A percentile compares a stretch with the other conserved stretches of the same genome.
Conservation (phyloP, 805 yeast genomes). For the Kluyveromyces wickerhamii region DNA sequence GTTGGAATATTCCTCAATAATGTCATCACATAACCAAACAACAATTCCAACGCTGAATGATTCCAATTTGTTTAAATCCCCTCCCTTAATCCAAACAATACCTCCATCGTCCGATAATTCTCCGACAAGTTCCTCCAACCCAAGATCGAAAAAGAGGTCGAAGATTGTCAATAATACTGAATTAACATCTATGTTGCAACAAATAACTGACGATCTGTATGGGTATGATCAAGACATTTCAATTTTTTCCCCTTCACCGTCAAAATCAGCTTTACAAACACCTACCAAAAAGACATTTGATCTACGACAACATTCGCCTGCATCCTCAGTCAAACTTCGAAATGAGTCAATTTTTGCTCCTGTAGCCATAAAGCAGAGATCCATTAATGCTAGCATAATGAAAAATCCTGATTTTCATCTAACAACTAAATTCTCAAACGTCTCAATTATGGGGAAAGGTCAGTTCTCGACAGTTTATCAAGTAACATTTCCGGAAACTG, state of each 20-base stretch:
- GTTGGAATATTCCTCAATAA: constrained; percentile 9
- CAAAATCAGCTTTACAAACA: constrained; percentile 8
- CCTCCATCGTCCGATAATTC: constrained; percentile 6
- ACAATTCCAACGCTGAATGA: constrained; percentile 6
- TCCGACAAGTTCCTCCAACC: constrained; percentile 6
- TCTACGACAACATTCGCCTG: constrained; percentile 8
- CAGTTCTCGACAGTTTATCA: constrained; percentile 87
- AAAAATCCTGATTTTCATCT: constrained; percentile 34
- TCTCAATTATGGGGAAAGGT: constrained; percentile 69
- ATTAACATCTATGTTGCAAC: constrained; percentile 27
- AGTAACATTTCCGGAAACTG: constrained; percentile 57
- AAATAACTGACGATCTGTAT: constrained; percentile 30
- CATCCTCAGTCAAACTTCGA: constrained; percentile 21
- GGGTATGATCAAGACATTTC: constrained; percentile 18
- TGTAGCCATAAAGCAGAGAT: constrained; percentile 11
- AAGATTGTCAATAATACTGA: constrained; percentile 24
- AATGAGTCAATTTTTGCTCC: constrained; percentile 19
- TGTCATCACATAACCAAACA: constrained; percentile 11
- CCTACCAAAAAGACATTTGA: constrained; percentile 9
- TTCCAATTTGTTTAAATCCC: constrained; percentile 4
- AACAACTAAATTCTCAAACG: constrained; percentile 47
- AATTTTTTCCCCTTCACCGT: constrained; percentile 8
- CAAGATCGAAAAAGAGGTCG: constrained; percentile 19
- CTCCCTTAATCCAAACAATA: constrained; percentile 5
- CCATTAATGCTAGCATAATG: constrained; percentile 19